Evolutionary conservation across 306 rosid species (phyloP), one percentile per base, ranked within the genome.

Genomic region (Vicia faba): DNA sequence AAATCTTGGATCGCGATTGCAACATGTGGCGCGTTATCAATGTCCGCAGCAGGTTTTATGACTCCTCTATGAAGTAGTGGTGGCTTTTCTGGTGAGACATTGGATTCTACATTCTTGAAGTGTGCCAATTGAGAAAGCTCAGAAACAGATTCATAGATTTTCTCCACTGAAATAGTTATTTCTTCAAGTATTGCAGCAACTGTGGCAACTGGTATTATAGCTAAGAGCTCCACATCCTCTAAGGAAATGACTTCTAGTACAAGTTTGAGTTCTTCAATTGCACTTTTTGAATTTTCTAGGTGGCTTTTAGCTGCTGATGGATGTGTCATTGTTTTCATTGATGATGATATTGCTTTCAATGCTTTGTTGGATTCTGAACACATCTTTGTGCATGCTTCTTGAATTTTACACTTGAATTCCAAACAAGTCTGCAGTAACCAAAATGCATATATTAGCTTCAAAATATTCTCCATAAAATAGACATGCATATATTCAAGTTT

Each of bases 121-220:
- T 80, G 72, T 1, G 97, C 96, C 38, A 77, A 68, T 5, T 62
- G 59, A 8, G 98, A 86, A 38, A 93, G 97, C 65, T 93, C 95
- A 4, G 31, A 56, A 77, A 90, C 90, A 15, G 91, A 70, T 8
- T 76, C 81, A 33, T 82, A 82, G 5, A 93, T 83, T 48, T 81
- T 80, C 53, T 88, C 91, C 16, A 84, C 91, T 1, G 85, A 75
- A 18, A 79, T 76, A 10, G 85, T 87, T 51, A 88, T 88, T 56
- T 93, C 91, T 63, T 72, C 79, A 10, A 93, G 80, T 23, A 85
- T 75, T 58, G 87, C 77, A 38, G 90, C 88, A 45, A 86, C 86
- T 11, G 95, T 68, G 18, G 84, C 87, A 14, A 84, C 77, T 31
- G 95, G 88, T 20, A 89, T 49, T 35, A 89, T 79, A 11, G 79